Percentiles rank a stretch among this genome's conserved stretches.
Conservation (phyloP, 164 flowering plant genomes). For the Aristolochia contorta region DNA sequence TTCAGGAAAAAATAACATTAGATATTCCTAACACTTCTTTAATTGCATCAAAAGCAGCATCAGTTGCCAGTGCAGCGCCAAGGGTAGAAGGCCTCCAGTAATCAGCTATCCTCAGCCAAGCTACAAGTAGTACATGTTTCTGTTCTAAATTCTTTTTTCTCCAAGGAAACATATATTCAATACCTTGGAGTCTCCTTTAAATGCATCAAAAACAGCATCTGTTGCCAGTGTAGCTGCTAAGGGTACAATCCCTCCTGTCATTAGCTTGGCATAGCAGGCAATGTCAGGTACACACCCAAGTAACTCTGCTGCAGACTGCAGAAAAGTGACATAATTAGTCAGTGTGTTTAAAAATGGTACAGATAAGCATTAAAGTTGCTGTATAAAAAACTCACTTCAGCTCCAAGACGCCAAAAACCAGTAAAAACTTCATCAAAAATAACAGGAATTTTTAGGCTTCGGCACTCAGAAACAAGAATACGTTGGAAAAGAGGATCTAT, state of each 20-base stretch:
- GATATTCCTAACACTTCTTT: background rate
- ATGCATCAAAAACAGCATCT: conserved; percentile 58
- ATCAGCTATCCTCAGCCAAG: no score
- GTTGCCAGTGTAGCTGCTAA: conserved; percentile 87
- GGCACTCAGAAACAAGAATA: conserved; percentile 73
- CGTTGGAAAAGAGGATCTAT: conserved; percentile 95
- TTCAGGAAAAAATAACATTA: background rate
- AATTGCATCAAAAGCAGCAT: background rate
- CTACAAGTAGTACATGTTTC: no score
- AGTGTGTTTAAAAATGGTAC: conserved; percentile 5
- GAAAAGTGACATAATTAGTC: background rate
- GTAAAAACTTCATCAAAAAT: conserved; percentile 96
- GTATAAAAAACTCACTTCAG: conserved; percentile 42
- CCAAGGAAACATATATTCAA: background rate
- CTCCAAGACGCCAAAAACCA: conserved; percentile 97
- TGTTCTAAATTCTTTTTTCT: background rate
- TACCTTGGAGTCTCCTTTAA: conserved; percentile 90
- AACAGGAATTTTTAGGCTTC: conserved; percentile 53
- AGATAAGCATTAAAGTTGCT: conserved; percentile 2
- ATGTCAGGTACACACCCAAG: conserved; percentile 79
- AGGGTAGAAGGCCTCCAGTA: no score
- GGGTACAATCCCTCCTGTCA: conserved; percentile 92
- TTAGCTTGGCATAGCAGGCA: conserved; percentile 80
- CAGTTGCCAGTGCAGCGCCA: no score
- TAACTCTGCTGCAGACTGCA: conserved; percentile 75